A percentile compares a stretch with the other conserved stretches of the same genome.
phyloP scores from a whole-genome alignment of 2,329 filamentous ascomycete genomes.

The Didymella keratinophila region DNA sequence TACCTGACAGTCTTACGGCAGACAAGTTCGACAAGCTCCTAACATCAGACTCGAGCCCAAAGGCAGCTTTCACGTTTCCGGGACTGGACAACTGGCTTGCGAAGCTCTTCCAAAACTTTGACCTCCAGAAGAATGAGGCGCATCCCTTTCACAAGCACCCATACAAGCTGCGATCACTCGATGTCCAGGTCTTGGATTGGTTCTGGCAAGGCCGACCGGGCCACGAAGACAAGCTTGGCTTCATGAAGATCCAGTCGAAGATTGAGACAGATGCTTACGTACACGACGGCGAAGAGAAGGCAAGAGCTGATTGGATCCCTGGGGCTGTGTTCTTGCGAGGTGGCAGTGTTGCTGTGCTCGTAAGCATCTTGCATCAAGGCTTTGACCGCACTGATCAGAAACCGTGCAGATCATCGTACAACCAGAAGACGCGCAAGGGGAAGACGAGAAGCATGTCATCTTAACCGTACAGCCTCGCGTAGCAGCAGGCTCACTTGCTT shows the following conservation, averaged over 20 bases:
- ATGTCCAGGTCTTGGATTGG: conserved; percentile 63
- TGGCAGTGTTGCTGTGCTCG: conserved; percentile 65
- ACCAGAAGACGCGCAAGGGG: conserved; percentile 55
- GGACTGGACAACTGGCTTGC: conserved; percentile 64
- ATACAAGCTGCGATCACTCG: conserved; percentile 61
- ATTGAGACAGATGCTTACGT: conserved; percentile 60
- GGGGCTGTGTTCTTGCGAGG: conserved; percentile 66
- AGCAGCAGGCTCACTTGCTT: conserved; percentile 62
- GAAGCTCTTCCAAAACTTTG: conserved; percentile 59
- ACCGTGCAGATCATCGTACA: conserved; percentile 61
- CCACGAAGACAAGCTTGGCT: conserved; percentile 56
- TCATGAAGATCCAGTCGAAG: conserved; percentile 63
- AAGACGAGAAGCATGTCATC: conserved; percentile 54
- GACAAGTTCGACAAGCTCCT: conserved; percentile 34
- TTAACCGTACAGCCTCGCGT: conserved; percentile 66
- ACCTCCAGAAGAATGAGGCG: conserved; percentile 53
- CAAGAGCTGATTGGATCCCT: conserved; percentile 56
- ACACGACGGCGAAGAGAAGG: conserved; percentile 21
- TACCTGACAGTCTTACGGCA: conserved; percentile 54
- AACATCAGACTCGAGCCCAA: conserved; percentile 1
- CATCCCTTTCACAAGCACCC: conserved; percentile 62
- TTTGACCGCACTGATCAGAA: background rate
- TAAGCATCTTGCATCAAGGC: conserved; percentile 36
- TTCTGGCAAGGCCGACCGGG: conserved; percentile 51
- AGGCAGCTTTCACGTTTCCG: conserved; percentile 52